Evolutionary conservation across 306 rosid species (phyloP), one percentile per base, ranked within the genome.

Genomic region (Dalbergia cochinchinensis): DNA sequence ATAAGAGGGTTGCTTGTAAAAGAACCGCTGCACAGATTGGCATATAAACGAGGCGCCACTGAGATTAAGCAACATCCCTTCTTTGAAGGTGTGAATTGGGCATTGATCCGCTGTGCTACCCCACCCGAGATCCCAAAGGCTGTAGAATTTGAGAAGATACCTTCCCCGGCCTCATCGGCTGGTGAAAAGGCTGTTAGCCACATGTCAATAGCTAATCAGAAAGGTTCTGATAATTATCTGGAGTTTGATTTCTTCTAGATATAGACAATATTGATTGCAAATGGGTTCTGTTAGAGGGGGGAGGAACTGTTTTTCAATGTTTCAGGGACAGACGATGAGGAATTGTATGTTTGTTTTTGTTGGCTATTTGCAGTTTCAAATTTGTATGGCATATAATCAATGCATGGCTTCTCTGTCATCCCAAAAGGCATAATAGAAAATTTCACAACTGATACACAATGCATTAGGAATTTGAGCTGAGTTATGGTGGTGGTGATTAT

Each of bases 11-110:
- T 94, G 90, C 97, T 94, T 65, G 95, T 94, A 11, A 94, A 94
- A 84, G 97, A 94, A 62, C 99, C 99, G 10, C 97, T 84, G 77
- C 87, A 94, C 81, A 87, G 97, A 84, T 77, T 94, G 97, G 99
- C 97, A 0, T 91, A 90, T 59, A 92, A 92, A 83, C 78, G 99
- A 79, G 99, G 98, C 0, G 99, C 99, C 35, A 92, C 99, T 22
- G 97, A 92, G 91, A 87, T 95, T 41, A 92, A 89, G 89, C 99
- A 95, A 31, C 99, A 92, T 82, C 97, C 97, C 73, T 95, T 95
- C 73, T 92, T 95, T 51, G 99, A 95, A 87, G 98, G 99, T 22
- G 99, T 95, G 74, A 95, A 95, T 85, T 95, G 99, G 99, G 99
- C 99, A 61, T 73, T 95, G 86, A 92, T 95, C 61, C 91, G 98